phyloP scores from a whole-genome alignment of 176 grass and related monocot species.

The Neostapfia colusana region DNA sequence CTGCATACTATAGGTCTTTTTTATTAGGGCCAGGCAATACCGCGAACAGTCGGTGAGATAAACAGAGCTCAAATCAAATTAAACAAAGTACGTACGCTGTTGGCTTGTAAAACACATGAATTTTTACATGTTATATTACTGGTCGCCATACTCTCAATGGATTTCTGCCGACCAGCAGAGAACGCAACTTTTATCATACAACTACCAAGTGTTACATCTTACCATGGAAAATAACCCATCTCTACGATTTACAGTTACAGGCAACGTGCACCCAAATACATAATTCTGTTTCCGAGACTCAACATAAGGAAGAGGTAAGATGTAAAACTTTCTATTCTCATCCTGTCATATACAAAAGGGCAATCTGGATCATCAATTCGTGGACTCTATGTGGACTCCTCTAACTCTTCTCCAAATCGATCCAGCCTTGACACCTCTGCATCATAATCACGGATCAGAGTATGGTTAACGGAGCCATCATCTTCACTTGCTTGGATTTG shows the following conservation, averaged over 20 bases:
- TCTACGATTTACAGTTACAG: constrained; percentile 5
- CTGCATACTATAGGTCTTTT: no score
- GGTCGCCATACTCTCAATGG: no score
- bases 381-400: constrained; percentile 44
- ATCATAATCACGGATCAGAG: constrained; percentile 77
- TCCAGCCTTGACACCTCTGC: constrained; percentile 79
- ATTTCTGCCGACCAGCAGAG: no score
- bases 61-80: no score
- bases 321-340: not conserved
- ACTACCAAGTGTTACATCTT: not conserved
- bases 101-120: no score
- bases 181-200: no score
- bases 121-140: no score
- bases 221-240: not conserved
- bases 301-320: no score
- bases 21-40: no score
- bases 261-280: not conserved
- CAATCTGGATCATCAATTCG: not conserved
- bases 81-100: no score
- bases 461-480: constrained; percentile 79
- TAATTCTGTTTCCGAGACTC: no score
- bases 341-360: not conserved
- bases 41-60: no score
- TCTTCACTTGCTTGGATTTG: constrained; percentile 79
- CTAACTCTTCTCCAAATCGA: constrained; percentile 77